A percentile compares a stretch with the other conserved stretches of the same genome.
phyloP scores from a whole-genome alignment of 805 yeast species.

The Saturnispora besseyi region DNA sequence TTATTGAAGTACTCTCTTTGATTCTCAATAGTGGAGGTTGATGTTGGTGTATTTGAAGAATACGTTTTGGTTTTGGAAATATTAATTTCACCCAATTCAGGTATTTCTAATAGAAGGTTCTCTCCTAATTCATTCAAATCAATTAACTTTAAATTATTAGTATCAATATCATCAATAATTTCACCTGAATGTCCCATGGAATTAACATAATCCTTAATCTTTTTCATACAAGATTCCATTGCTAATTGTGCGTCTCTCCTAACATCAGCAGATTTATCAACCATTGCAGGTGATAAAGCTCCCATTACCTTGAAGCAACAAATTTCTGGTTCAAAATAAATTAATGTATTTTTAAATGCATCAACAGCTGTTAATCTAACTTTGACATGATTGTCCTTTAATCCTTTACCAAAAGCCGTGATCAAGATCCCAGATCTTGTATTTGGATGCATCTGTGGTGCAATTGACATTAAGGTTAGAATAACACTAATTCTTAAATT shows the following conservation, averaged over 20 bases:
- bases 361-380: slow-evolving; percentile 68
- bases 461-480: slow-evolving; percentile 56
- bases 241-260: slow-evolving; percentile 63
- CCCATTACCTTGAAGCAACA: slow-evolving; percentile 76
- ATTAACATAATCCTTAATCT: slow-evolving; percentile 37
- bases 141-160: neutral
- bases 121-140: neutral
- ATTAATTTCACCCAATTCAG: slow-evolving; percentile 1
- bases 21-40: neutral
- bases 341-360: slow-evolving; percentile 59
- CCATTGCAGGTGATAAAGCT: slow-evolving; percentile 72
- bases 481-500: slow-evolving; percentile 74
- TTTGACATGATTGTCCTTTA: slow-evolving; percentile 70
- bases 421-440: slow-evolving; percentile 67
- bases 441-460: slow-evolving; percentile 43
- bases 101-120: slow-evolving; percentile 1
- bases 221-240: slow-evolving; percentile 51
- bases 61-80: slow-evolving; percentile 3
- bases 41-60: slow-evolving; percentile 7
- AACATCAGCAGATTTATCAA: slow-evolving; percentile 65
- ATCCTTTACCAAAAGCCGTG: slow-evolving; percentile 78
- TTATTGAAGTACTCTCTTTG: neutral
- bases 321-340: slow-evolving; percentile 61
- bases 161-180: neutral
- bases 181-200: slow-evolving; percentile 6